Evolutionary conservation across 768 basidiomycete species (phyloP), one percentile per base, ranked within the genome.

Genomic region (Termitomyces sp.): DNA sequence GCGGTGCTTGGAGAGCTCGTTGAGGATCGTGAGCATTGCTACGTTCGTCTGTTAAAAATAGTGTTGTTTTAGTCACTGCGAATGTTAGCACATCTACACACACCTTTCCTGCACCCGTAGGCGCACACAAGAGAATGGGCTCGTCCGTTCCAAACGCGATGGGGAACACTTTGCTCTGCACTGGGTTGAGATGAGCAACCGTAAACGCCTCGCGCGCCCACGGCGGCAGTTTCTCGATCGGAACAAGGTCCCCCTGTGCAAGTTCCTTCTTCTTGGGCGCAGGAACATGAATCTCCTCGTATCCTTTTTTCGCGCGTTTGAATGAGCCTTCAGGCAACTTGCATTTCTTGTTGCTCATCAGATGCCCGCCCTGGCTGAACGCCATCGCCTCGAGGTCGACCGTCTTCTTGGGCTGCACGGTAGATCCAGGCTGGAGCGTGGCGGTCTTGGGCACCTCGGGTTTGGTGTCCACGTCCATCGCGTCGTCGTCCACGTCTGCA

Each of bases 301-400:
- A 98, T 1, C 97, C 94, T 70, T 99, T 99, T 72, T 89, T 87
- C 17, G 91, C 82, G 45, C 96, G 88, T 74, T 98, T 98, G 81
- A 98, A 95, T 16, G 94, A 97, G 4, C 97, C 97, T 40, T 97
- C 94, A 0, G 97, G 97, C 3, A 98, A 85, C 68, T 95, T 97
- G 74, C 89, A 91, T 74, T 98, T 98, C 73, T 98, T 98, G 76
- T 98, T 98, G 16, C 92, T 92, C 96, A 98, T 99, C 59, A 98
- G 75, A 59, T 98, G 95, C 0, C 92, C 94, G 23, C 95, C 97
- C 65, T 98, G 94, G 45, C 85, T 85, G 73, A 99, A 99, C n/a
- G 91, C 88, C 88, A 98, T 89, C 57, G 84, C 82, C 64, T 97
- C 94, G 52, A 99, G 78, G 68, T 98, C 97, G 35, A 99, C 80